These are phyloP conservation scores for Nephelium lappaceum DNA, from an alignment of 345 rosid genomes.

Conservation along the genomic window DNA sequence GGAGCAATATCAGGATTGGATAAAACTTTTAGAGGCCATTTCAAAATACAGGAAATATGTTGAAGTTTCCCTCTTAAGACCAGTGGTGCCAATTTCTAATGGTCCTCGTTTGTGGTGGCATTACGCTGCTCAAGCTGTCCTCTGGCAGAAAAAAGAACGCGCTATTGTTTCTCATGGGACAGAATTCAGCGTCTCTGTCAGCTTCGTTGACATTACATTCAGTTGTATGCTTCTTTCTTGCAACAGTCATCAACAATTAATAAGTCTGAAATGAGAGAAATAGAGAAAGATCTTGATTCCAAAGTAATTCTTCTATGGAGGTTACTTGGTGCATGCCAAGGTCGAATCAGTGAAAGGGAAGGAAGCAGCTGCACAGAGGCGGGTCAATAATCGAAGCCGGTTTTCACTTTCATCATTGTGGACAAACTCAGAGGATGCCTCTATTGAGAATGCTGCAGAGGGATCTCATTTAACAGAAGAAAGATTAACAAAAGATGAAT, in stretches of 20 bases:
- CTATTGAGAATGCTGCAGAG: conserved; percentile 47
- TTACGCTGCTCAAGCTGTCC: conserved; percentile 84
- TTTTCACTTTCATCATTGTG: conserved; percentile 80
- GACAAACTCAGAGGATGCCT: conserved; percentile 55
- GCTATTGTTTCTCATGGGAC: conserved; percentile 91
- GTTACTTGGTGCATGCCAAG: conserved; percentile 99
- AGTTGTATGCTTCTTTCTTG: conserved; percentile 74
- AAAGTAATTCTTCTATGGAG: conserved; percentile 97
- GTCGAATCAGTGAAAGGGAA: conserved; percentile 87
- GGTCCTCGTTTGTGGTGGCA: conserved; percentile 84
- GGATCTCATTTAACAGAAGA: conserved; percentile 56
- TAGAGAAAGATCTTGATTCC: conserved; percentile 88
- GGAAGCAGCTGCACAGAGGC: conserved; percentile 90
- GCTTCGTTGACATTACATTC: conserved; percentile 84
- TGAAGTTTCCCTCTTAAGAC: conserved; percentile 92
- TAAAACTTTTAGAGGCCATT: conserved; percentile 87
- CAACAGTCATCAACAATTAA: conserved; percentile 62
- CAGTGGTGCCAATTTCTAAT: conserved; percentile 68
- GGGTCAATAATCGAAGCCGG: conserved; percentile 80
- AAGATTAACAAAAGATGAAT: conserved; percentile 88
- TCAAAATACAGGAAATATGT: conserved; percentile 80
- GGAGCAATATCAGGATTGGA: conserved; percentile 98
- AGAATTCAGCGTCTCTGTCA: conserved; percentile 72
- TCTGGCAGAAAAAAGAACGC: conserved; percentile 82
- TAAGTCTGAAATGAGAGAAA: conserved; percentile 71